Conservation (phyloP, 768 basidiomycete species). For the Leccinum longicurvipes region DNA sequence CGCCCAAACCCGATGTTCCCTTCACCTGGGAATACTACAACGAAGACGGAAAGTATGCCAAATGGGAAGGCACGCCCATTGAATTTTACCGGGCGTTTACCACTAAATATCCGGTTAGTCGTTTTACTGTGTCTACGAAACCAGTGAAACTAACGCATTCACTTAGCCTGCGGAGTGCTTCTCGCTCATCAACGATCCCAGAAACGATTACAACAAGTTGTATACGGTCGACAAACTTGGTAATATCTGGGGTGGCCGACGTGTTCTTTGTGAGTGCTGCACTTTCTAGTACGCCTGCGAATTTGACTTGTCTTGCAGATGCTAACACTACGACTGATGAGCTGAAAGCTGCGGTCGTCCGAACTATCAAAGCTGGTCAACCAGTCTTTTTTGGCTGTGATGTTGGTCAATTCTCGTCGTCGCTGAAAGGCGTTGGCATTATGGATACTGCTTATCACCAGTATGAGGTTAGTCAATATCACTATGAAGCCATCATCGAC, state of each 20-base stretch:
- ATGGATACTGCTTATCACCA: slow-evolving; percentile 86
- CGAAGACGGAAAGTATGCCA: slow-evolving; percentile 66
- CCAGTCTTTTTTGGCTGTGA: slow-evolving; percentile 98
- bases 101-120: slow-evolving; percentile 50
- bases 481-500: not conserved
- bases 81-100: slow-evolving; percentile 75
- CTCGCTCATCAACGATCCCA: slow-evolving; percentile 93
- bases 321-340: slow-evolving; percentile 84
- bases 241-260: slow-evolving; percentile 85
- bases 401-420: slow-evolving; percentile 82
- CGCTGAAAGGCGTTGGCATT: slow-evolving; percentile 54
- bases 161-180: slow-evolving; percentile 69
- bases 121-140: not conserved
- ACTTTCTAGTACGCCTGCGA: not conserved
- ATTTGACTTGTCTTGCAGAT: slow-evolving; percentile 42
- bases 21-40: slow-evolving; percentile 91
- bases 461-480: slow-evolving; percentile 54
- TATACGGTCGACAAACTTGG: slow-evolving; percentile 93
- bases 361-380: slow-evolving; percentile 81
- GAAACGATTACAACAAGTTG: slow-evolving; percentile 76
- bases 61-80: slow-evolving; percentile 76
- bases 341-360: slow-evolving; percentile 79
- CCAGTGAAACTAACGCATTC: not conserved
- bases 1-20: slow-evolving; percentile 64
- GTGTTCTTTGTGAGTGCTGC: slow-evolving; percentile 67